Evolutionary conservation across 495 filamentous ascomycete species (phyloP).

Genomic region (Penicillium daleae): DNA sequence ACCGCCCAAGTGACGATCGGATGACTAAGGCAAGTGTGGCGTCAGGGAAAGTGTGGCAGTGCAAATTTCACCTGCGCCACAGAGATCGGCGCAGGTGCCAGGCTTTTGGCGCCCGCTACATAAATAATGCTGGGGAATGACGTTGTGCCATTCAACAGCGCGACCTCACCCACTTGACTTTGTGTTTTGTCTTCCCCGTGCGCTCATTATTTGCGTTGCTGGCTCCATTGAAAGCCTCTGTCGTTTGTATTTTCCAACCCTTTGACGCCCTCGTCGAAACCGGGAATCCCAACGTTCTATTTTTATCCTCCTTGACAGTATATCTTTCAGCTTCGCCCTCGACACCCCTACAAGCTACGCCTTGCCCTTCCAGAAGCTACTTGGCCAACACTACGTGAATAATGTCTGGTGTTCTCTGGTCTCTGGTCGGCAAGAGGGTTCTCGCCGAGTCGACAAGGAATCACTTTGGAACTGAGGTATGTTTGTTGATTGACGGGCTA

Average conservation of each 20-base stretch:
- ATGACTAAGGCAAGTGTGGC: slow-evolving; percentile 22
- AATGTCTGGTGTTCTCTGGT: slow-evolving; percentile 59
- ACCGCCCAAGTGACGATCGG: slow-evolving; percentile 28
- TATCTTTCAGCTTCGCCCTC: slow-evolving; percentile 19
- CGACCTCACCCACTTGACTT: neutral
- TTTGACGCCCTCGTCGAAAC: slow-evolving; percentile 5
- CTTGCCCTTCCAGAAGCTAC: neutral
- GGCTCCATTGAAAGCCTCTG: neutral
- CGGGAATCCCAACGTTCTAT: slow-evolving; percentile 22
- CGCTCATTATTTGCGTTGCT: neutral
- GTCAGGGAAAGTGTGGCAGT: slow-evolving; percentile 7
- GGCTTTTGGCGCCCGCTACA: slow-evolving; percentile 12
- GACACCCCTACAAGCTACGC: neutral
- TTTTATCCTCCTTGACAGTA: slow-evolving; percentile 25
- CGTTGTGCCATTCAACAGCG: slow-evolving; percentile 9
- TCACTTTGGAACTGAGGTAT: slow-evolving; percentile 69
- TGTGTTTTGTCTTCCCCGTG: slow-evolving; percentile 4
- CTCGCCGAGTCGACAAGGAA: slow-evolving; percentile 67
- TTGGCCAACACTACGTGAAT: neutral
- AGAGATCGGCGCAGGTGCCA: slow-evolving; percentile 14
- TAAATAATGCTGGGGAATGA: slow-evolving; percentile 16
- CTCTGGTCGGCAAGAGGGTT: slow-evolving; percentile 66
- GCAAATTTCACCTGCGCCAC: slow-evolving; percentile 4
- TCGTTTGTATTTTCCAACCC: slow-evolving; percentile 24
- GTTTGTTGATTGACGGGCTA: slow-evolving; percentile 16